Evolutionary conservation across 257 asterid genomes (phyloP).

Genomic region (Penstemon eatonii): DNA sequence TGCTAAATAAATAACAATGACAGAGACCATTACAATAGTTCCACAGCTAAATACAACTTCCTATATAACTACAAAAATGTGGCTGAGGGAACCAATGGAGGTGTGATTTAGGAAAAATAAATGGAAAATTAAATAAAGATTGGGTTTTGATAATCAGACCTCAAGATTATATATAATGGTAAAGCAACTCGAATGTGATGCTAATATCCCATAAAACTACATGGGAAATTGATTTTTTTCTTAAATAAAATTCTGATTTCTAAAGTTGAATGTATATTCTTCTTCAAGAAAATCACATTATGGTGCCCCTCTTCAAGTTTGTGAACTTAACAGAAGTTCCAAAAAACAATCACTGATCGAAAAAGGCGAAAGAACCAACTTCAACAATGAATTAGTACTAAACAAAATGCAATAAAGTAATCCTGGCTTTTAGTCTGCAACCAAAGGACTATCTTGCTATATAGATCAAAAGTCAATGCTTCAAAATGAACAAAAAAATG

Average conservation of each 20-base stretch:
- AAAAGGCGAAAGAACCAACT: no score
- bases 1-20: slow-evolving; percentile 8
- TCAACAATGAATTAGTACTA: neutral
- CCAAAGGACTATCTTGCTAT: slow-evolving; percentile 28
- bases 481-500: slow-evolving; percentile 30
- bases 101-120: neutral
- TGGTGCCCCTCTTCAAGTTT: no score
- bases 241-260: neutral
- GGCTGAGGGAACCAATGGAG: slow-evolving; percentile 35
- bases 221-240: neutral
- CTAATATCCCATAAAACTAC: neutral
- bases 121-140: slow-evolving; percentile 1
- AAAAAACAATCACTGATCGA: no score
- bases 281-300: neutral
- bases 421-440: slow-evolving; percentile 31
- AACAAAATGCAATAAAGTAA: slow-evolving; percentile 15
- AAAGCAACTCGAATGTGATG: neutral
- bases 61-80: slow-evolving; percentile 33
- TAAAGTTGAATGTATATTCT: neutral
- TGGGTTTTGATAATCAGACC: slow-evolving; percentile 7
- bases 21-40: slow-evolving; percentile 26
- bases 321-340: neutral
- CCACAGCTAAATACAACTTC: slow-evolving; percentile 24
- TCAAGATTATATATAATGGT: neutral
- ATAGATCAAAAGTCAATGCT: slow-evolving; percentile 22